Conservation (phyloP, 805 yeast species). For the Wickerhamomyces queroliae region DNA sequence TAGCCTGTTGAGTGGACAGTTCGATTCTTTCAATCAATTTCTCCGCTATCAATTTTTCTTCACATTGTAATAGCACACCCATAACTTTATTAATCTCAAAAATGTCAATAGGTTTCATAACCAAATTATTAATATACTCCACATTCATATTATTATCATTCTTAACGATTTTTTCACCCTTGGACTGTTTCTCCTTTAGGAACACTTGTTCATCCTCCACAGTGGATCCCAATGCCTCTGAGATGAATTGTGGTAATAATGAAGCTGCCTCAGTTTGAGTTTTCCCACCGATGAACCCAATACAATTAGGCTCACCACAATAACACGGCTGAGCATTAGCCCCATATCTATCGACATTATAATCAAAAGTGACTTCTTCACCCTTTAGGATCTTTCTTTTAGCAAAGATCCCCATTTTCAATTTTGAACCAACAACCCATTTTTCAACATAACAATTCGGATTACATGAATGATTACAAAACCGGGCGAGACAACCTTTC, state of each 20-base stretch:
- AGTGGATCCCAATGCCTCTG: constrained; percentile 81
- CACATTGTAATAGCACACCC: constrained; percentile 74
- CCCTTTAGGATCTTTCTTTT: constrained; percentile 65
- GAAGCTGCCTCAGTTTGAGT: constrained; percentile 92
- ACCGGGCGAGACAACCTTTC: constrained; percentile 84
- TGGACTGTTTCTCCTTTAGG: constrained; percentile 52
- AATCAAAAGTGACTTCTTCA: constrained; percentile 79
- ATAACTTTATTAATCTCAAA: constrained; percentile 75
- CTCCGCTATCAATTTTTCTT: constrained; percentile 56
- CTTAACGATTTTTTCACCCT: constrained; percentile 38
- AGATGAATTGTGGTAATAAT: constrained; percentile 71
- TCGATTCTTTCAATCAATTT: constrained; percentile 66
- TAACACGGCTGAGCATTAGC: constrained; percentile 91
- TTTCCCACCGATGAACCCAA: constrained; percentile 93
- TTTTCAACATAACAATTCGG: constrained; percentile 95
- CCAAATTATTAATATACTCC: constrained; percentile 56
- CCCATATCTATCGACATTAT: constrained; percentile 94
- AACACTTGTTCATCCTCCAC: constrained; percentile 65
- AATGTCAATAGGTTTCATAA: constrained; percentile 39
- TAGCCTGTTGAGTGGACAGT: constrained; percentile 41
- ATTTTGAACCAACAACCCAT: constrained; percentile 91
- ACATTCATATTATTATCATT: constrained; percentile 56
- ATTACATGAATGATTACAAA: constrained; percentile 90
- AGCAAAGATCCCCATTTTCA: constrained; percentile 93
- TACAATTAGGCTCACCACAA: constrained; percentile 90